Base-by-base conservation (phyloP, 768 basidiomycete species). In the Boletus bicolor region DNA sequence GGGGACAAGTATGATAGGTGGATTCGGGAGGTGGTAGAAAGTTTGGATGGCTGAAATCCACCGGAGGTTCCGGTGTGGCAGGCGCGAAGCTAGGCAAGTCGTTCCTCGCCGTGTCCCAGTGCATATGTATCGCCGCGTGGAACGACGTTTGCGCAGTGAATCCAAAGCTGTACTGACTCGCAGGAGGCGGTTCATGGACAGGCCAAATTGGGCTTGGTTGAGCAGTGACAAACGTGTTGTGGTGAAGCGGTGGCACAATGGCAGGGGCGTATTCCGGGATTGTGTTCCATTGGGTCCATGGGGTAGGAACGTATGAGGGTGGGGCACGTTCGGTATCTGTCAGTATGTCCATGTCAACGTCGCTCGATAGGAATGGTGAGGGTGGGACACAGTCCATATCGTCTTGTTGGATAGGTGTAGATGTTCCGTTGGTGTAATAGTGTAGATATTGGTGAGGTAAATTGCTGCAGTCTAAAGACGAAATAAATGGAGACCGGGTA, bases 271-370 rank as follows among this genome's bases (percentile, higher is more conserved):
- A 44, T 28, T 51, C 49, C 1, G 35, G 19, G n/a, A 37, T 15
- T 7, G 36, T 21, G 7, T 38, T 60, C 57, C 62, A 59, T 0
- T 34, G 39, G 28, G 28, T 28, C 39, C 41, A 59, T 4, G 45
- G 43, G 2, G 41, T 21, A 12, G 28, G 42, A 39, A 49, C 32
- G 17, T 45, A 39, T 19, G 44, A 26, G 11, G 51, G 48, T 34
- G 51, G 14, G 7, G 39, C 10, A 2, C 48, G 50, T 19, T 28
- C 6, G 2, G 38, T 28, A n/a, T 64, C 56, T 12, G 52, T 47
- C 26, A 55, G 39, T 44, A 38, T 36, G 14, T 56, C 47, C 51
- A 64, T 64, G 21, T 64, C 62, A 14, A 55, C 41, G 44, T 63
- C 61, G 9, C 28, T n/a, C 6, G 45, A 21, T 28, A 36, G 2